Conservation (phyloP, 305 asterid genomes). For the Fraxinus latifolia region DNA sequence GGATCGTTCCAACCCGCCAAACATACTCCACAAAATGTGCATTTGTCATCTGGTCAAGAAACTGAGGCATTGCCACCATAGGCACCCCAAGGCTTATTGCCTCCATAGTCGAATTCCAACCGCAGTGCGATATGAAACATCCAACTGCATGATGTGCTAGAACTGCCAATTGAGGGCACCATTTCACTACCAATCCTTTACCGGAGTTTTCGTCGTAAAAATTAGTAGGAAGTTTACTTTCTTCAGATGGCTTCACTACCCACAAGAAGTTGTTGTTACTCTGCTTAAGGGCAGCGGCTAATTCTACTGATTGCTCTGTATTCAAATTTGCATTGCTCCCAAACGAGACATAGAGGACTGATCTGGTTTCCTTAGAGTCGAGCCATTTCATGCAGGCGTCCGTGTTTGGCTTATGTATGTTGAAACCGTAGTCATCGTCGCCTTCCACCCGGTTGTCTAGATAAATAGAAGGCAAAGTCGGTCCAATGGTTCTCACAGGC, state of each 20-base stretch:
- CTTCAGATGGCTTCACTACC: constrained; percentile 55
- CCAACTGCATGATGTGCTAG: constrained; percentile 44
- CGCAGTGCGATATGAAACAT: constrained; percentile 55
- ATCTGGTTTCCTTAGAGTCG: constrained; percentile 33
- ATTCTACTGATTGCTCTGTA: constrained; percentile 37
- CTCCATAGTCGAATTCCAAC: constrained; percentile 59
- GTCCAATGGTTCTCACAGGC: constrained; percentile 50
- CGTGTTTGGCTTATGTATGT: constrained; percentile 34
- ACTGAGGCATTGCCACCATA: constrained; percentile 51
- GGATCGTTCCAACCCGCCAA: constrained; percentile 41
- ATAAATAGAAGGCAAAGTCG: constrained; percentile 46
- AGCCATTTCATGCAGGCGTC: constrained; percentile 47
- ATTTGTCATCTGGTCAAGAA: constrained; percentile 47
- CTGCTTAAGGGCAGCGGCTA: constrained; percentile 35
- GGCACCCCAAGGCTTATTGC: constrained; percentile 53
- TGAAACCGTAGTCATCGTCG: constrained; percentile 45
- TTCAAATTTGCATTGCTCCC: constrained; percentile 46
- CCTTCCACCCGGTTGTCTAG: constrained; percentile 45
- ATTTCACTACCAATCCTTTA: constrained; percentile 42
- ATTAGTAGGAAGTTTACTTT: constrained; percentile 33
- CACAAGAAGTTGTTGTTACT: constrained; percentile 40
- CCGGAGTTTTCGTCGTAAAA: constrained; percentile 27
- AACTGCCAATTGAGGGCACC: constrained; percentile 55
- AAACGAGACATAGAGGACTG: constrained; percentile 45
- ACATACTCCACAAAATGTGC: constrained; percentile 46